phyloP scores from a whole-genome alignment of 2,329 filamentous ascomycete genomes.

The Lasiodiplodia sp. region DNA sequence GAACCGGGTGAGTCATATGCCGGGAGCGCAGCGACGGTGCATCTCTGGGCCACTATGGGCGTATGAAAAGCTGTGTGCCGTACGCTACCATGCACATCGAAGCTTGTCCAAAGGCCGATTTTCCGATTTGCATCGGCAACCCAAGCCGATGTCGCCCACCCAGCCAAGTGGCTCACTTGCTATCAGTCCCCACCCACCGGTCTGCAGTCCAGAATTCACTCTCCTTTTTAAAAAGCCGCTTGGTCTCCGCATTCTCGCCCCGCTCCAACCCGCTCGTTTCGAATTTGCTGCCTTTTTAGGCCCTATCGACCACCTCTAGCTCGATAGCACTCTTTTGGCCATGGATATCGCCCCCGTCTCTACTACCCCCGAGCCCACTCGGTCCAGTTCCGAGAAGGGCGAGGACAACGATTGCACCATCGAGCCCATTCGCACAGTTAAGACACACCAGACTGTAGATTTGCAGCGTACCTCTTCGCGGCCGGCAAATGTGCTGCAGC shows the following conservation, averaged over 20 bases:
- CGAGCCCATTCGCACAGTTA: constrained; percentile 3
- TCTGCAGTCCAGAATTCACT: not conserved
- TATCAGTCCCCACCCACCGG: constrained; percentile 17
- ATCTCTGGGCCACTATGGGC: not conserved
- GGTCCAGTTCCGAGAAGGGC: not conserved
- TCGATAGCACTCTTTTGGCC: not conserved
- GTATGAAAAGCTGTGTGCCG: not conserved
- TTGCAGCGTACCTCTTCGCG: not conserved
- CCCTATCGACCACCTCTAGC: not conserved
- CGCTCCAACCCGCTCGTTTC: not conserved
- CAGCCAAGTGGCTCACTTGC: not conserved
- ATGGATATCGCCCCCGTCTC: constrained; percentile 9
- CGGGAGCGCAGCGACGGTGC: not conserved
- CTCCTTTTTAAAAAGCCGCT: constrained; percentile 9
- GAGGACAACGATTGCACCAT: not conserved
- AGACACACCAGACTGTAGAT: not conserved
- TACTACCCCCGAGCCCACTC: not conserved
- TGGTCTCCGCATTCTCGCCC: not conserved
- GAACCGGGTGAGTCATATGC: constrained; percentile 8
- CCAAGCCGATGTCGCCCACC: constrained; percentile 12
- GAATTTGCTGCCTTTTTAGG: not conserved
- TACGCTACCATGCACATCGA: not conserved
- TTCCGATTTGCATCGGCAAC: constrained; percentile 11
- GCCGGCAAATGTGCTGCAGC: constrained; percentile 13
- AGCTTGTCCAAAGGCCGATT: not conserved